Conservation (phyloP, 2,329 filamentous ascomycete species). For the Fusarium sp. region DNA sequence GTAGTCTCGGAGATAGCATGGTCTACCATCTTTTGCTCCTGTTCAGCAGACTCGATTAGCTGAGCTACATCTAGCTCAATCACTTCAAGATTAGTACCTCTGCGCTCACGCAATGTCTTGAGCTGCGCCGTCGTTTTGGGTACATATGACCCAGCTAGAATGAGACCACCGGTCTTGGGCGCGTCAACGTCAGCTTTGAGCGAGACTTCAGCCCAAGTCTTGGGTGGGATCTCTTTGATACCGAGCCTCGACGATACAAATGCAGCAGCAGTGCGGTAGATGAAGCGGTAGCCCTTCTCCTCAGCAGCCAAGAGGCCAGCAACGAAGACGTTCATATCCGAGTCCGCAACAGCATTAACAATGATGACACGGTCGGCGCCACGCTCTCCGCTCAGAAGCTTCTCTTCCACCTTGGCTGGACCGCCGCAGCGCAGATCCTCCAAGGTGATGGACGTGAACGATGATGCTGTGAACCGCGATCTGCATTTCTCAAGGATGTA, state of each 20-base stretch:
- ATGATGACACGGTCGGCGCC: conserved; percentile 49
- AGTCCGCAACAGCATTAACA: conserved; percentile 61
- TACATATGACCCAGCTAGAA: not conserved
- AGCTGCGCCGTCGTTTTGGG: not conserved
- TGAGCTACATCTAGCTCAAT: not conserved
- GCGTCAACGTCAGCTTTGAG: rapidly evolving
- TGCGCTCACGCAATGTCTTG: not conserved
- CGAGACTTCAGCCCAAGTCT: conserved; percentile 45
- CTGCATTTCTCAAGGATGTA: conserved; percentile 64
- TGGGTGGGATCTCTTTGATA: conserved; percentile 58
- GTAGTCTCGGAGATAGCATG: not conserved
- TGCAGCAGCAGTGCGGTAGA: conserved; percentile 52
- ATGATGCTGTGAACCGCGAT: conserved; percentile 49
- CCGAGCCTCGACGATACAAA: conserved; percentile 59
- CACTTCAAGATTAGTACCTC: not conserved
- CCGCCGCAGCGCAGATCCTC: not conserved
- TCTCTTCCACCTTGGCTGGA: not conserved
- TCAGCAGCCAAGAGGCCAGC: conserved; percentile 54
- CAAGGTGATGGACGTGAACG: conserved; percentile 39
- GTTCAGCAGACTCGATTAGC: not conserved
- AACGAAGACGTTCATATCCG: conserved; percentile 64
- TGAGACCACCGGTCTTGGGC: not conserved
- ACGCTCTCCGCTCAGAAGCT: not conserved
- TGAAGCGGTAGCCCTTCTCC: conserved; percentile 43
- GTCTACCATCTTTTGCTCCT: not conserved